Base-by-base conservation (phyloP, 1,284 basidiomycete species). In the Erythrobasidium hasegawianum region DNA sequence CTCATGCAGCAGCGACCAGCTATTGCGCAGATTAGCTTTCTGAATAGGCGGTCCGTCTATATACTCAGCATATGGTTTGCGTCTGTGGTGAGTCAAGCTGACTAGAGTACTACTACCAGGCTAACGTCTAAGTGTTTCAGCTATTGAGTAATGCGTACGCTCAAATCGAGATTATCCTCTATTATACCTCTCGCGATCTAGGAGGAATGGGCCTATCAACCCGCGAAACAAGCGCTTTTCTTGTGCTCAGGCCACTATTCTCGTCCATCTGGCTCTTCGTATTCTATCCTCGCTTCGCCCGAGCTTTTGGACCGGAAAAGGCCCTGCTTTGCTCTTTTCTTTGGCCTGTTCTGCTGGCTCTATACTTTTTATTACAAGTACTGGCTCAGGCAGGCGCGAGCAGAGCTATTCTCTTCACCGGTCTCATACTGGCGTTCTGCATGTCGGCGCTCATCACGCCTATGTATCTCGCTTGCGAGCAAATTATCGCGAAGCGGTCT, bases 391-490 rank as follows among this genome's bases (percentile, higher is more conserved):
- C 43, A 5, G 43, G 43, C 22, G 43, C 43, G 16, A 24, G 43
- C 8, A 47, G n/a, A 24, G 22, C 22, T 18, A 8, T 24, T 5
- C 43, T 47, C 4, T 18, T 47, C 22, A 47, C 43, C 16, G 43
- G 43, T 5, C 43, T 47, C 43, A 18, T 47, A 24, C n/a, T 47
- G 22, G 43, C 43, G 8, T 47, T 47, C 43, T 47, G 43, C 22
- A 18, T n/a, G n/a, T 47, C 43, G n/a, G 43, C 43, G 4, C n/a
- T 24, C 22, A 24, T 47, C 43, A 47, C 43, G 43, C 43, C 43
- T 47, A 47, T 47, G n/a, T 47, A 47, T 16, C 43, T 47, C 43
- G 43, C 43, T 7, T 47, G 43, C 43, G 43, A 47, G 43, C 43
- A 47, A 14, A 47, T 47, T 14, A 47, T 47, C 43, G 43, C 43